phyloP scores from a whole-genome alignment of 257 asterid species.

The Striga asiatica region DNA sequence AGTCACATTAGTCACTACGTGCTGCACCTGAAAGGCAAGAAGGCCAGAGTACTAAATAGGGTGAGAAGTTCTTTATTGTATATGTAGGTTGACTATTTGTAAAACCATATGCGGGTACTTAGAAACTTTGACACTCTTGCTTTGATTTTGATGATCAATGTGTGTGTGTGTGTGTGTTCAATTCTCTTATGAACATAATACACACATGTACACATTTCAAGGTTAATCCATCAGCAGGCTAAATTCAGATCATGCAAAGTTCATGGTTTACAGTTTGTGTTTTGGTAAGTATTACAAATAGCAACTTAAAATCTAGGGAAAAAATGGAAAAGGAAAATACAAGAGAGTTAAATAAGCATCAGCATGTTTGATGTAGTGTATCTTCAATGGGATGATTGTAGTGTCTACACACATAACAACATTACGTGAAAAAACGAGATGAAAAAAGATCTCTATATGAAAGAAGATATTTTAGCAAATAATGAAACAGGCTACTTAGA shows the following conservation, averaged over 20 bases:
- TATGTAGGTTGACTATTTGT: conserved; percentile 1
- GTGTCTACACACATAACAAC: not conserved
- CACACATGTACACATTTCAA: not conserved
- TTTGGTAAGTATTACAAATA: too few species aligned
- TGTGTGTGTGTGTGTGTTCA: not conserved
- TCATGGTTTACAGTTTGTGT: not conserved
- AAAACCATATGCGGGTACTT: not conserved
- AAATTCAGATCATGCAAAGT: not conserved
- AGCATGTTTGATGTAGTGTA: not conserved
- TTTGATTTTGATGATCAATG: conserved; percentile 4
- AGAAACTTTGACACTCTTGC: conserved; percentile 3
- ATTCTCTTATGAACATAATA: too few species aligned
- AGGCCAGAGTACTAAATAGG: not conserved
- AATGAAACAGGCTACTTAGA: not conserved
- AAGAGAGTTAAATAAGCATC: not conserved
- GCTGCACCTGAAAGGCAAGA: conserved; percentile 10
- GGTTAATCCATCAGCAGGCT: not conserved
- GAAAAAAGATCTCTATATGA: not conserved
- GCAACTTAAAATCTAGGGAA: too few species aligned
- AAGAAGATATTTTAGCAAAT: not conserved
- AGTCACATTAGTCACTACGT: not conserved
- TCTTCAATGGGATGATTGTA: not conserved
- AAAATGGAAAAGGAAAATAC: not conserved
- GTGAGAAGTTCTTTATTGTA: not conserved
- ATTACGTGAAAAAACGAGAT: not conserved